Evolutionary conservation across 257 asterid species (phyloP), one percentile per base, ranked within the genome.

Genomic region (Solanum sejunctum): DNA sequence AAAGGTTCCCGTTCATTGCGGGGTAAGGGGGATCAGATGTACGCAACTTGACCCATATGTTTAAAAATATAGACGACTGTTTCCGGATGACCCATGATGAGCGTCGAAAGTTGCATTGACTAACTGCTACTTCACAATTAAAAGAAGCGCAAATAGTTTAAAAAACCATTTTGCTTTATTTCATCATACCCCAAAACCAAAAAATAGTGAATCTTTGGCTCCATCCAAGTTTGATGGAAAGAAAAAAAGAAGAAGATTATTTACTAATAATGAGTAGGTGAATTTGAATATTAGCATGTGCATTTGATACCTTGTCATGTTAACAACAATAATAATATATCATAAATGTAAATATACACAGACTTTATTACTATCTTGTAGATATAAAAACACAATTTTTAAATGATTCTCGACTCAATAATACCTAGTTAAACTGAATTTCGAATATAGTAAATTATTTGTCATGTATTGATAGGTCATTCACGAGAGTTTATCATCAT

Each of bases 381-480:
- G n/a, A 58, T 7, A 1, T 60, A 1, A 10, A 60, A 52, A 0
- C 0, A n/a, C 0, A 1, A 0, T 58, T 58, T 60, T 0, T 0
- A 0, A 60, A 60, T 0, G 10, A 60, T n/a, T 0, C 15, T n/a
- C 3, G 0, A 60, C 0, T n/a, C 11, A 10, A 5, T 60, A 3
- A 61, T 5, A 61, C 36, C 17, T 61, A 61, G 26, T 61, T 21
- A 21, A 4, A 17, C 21, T 61, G 16, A 21, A 11, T 61, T 61
- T 21, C 69, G 23, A 12, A 61, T 21, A 11, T 61, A 21, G 69
- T 21, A 61, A 21, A 5, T 21, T 61, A 61, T 61, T 61, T 61
- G 69, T 61, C 69, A 61, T 61, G 12, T 61, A 61, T 61, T 61
- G 69, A 61, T 32, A 5, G 17, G 69, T 36, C 17, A 61, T 21